Conservation (phyloP, 2,329 filamentous ascomycete species). For the Microcera coccophila region DNA sequence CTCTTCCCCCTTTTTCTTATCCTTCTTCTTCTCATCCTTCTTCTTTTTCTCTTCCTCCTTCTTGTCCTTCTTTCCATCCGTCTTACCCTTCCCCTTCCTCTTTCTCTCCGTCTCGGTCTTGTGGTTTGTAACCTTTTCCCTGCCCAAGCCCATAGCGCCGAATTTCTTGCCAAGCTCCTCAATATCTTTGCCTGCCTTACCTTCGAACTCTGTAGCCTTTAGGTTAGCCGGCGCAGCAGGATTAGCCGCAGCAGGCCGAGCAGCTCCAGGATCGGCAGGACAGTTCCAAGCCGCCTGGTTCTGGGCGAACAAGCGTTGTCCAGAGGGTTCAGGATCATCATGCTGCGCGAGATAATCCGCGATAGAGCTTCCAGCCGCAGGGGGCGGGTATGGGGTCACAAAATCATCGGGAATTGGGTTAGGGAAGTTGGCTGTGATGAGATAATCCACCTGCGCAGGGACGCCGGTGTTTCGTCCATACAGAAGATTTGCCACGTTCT, state of each 20-base stretch:
- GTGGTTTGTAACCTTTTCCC: not conserved
- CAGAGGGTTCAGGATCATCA: not conserved
- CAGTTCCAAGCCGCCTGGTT: not conserved
- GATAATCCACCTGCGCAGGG: not conserved
- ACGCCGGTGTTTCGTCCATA: slow-evolving; percentile 2
- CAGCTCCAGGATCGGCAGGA: not conserved
- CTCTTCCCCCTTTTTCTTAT: not conserved
- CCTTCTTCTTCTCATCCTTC: not conserved
- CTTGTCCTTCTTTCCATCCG: not conserved
- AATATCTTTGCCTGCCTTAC: not conserved
- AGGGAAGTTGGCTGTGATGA: not conserved
- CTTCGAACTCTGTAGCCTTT: too few species aligned
- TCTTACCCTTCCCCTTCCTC: not conserved
- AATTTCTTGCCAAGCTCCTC: not conserved
- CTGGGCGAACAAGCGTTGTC: not conserved
- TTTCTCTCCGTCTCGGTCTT: not conserved
- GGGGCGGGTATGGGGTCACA: not conserved
- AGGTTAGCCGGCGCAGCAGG: too few species aligned
- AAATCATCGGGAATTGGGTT: slow-evolving; percentile 1
- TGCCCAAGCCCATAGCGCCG: not conserved
- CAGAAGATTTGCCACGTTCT: slow-evolving; percentile 6
- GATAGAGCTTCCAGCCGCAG: not conserved
- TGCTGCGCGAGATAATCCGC: not conserved
- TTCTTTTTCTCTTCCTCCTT: not conserved
- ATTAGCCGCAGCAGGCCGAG: not conserved